A percentile compares a stretch with the other conserved stretches of the same genome.
These are phyloP conservation scores for Echium plantagineum DNA, from an alignment of 257 asterid genomes.

Conservation along the genomic window DNA sequence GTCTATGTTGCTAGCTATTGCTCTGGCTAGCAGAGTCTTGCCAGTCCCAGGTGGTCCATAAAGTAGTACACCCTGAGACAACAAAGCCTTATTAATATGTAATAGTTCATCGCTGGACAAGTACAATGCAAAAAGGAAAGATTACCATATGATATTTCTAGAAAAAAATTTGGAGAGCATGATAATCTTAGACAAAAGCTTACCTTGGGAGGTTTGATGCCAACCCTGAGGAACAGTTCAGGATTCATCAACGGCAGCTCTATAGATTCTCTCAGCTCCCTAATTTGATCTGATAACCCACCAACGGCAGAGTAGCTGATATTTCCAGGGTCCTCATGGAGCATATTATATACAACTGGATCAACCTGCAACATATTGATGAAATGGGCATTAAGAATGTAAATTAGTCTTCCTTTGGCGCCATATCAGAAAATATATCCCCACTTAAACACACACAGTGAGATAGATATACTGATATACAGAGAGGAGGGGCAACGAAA, in stretches of 20 bases:
- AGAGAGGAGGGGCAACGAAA: not conserved
- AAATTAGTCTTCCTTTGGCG: not conserved
- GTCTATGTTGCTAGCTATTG: conserved; percentile 94
- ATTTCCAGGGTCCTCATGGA: conserved; percentile 98
- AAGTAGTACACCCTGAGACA: conserved; percentile 79
- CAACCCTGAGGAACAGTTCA: conserved; percentile 88
- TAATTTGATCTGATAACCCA: conserved; percentile 86
- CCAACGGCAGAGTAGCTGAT: conserved; percentile 96
- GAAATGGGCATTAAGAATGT: conserved; percentile 5
- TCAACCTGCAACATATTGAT: conserved; percentile 53
- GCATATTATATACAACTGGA: conserved; percentile 95
- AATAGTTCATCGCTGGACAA: not conserved
- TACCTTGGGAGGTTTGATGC: conserved; percentile 95
- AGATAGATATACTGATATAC: too few relatives aligned
- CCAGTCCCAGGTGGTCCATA: conserved; percentile 99
- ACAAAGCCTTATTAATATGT: not conserved
- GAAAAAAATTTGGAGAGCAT: conserved; percentile 6
- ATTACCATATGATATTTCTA: not conserved
- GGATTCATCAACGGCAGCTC: conserved; percentile 94
- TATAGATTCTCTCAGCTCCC: conserved; percentile 90
- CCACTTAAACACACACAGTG: not conserved
- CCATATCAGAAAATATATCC: too few relatives aligned
- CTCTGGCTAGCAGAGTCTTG: conserved; percentile 92
- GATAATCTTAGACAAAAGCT: conserved; percentile 2
- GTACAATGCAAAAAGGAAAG: not conserved